Conservation (phyloP, 2,329 filamentous ascomycete species). For the Rutstroemia sp. region DNA sequence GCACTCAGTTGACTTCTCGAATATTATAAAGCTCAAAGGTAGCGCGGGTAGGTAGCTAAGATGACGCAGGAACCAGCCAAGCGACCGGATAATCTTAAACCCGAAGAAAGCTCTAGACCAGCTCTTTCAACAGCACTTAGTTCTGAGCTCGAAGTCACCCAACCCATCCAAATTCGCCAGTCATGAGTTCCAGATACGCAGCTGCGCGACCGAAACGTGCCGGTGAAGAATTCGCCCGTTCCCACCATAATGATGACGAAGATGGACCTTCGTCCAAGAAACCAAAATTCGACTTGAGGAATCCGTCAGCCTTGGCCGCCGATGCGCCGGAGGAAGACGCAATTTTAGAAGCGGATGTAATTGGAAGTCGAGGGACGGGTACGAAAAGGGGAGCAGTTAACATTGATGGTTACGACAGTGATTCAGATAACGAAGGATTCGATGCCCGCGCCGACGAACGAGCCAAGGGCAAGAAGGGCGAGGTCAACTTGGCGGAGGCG, state of each 20-base stretch:
- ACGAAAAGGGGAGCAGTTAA: constrained; percentile 93
- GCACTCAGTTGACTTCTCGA: not conserved
- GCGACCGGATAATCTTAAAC: constrained; percentile 3
- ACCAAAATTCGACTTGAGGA: constrained; percentile 87
- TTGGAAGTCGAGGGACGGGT: constrained; percentile 62
- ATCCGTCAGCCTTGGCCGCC: constrained; percentile 84
- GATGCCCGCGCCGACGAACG: constrained; percentile 62
- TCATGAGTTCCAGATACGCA: constrained; percentile 48
- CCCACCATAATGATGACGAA: constrained; percentile 54
- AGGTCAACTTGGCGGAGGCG: constrained; percentile 44
- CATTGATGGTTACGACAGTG: constrained; percentile 92
- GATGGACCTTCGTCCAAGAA: constrained; percentile 55
- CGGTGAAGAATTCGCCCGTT: constrained; percentile 72
- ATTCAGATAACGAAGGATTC: constrained; percentile 88
- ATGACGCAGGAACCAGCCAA: constrained; percentile 10
- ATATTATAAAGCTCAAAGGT: not conserved
- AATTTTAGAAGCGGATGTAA: constrained; percentile 85
- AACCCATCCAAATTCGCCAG: constrained; percentile 23
- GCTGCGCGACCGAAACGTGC: constrained; percentile 75
- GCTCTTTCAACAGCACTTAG: not conserved
- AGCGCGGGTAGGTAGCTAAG: not conserved
- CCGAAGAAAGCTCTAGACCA: constrained; percentile 5
- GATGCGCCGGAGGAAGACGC: constrained; percentile 70
- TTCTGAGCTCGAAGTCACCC: not conserved
- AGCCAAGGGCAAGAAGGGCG: constrained; percentile 36